Base-by-base conservation (phyloP, 2,329 filamentous ascomycete species). In the Arthroderma sp. region DNA sequence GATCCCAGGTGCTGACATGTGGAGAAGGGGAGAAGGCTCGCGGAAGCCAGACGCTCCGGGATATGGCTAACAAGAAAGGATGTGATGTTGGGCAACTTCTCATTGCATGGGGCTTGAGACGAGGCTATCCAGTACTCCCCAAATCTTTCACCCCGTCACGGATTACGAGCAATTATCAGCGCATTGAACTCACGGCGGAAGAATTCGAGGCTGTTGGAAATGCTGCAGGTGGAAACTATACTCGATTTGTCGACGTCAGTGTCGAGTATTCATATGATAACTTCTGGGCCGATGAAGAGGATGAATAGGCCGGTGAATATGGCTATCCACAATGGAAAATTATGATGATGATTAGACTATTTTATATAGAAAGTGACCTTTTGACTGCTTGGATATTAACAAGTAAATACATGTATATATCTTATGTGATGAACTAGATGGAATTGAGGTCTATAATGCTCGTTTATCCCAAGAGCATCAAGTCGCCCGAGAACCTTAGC, bases 111-210 rank as follows among this genome's bases (percentile, higher is more conserved):
- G 53, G 37, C 17, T 4, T 58, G 5, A 23, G 31, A 51, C 37
- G 57, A 47, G 53, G 53, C 7, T 43, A 37, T 25, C 15, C 31
- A 5, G 41, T 49, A 23, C 23, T 49, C 5, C 52, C 51, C 25
- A 56, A 56, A 37, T 44, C 37, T n/a, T 37, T 56, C 7, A 58
- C 41, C 4, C 8, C 11, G 17, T 56, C 52, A n/a, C 41, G 53
- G 21, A 49, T 56, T 51, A 39, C 37, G 53, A 53, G 52, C 23
- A 56, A 56, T 54, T 54, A 38, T 25, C 37, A 37, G n/a, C 33
- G n/a, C 7, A 25, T 54, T 11, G 33, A 54, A 15, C 51, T 54
- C 15, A 54, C 33, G 3, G 7, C 17, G 4, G 17, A 54, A 7
- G 51, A 54, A n/a, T 54, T 54, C 19, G 23, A 54, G 4, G 51